These are phyloP conservation scores for Ambrosia artemisiifolia DNA, from an alignment of 129 eudicot genomes.

Conservation along the genomic window DNA sequence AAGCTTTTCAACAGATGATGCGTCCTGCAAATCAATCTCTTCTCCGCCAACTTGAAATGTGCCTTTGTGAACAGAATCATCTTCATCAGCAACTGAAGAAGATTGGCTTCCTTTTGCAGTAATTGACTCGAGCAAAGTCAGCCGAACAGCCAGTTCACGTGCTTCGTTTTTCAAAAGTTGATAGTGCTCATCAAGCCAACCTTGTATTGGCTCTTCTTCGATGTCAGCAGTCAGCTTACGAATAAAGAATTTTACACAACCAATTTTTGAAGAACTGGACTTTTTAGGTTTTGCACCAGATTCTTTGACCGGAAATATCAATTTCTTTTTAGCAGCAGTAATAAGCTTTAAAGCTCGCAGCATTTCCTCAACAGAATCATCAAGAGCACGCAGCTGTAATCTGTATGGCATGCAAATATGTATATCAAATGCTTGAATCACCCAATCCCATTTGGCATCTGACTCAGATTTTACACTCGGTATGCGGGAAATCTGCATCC, in stretches of 20 bases:
- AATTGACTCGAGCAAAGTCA: slow-evolving; percentile 62
- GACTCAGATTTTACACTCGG: slow-evolving; percentile 57
- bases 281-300: slow-evolving; percentile 60
- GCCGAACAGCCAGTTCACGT: slow-evolving; percentile 84
- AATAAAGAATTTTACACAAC: slow-evolving; percentile 65
- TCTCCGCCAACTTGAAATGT: slow-evolving; percentile 48
- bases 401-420: slow-evolving; percentile 93
- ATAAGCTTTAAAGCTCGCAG: slow-evolving; percentile 86
- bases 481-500: slow-evolving; percentile 93
- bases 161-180: slow-evolving; percentile 85
- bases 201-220: slow-evolving; percentile 96
- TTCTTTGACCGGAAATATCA: slow-evolving; percentile 57
- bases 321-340: slow-evolving; percentile 63
- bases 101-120: slow-evolving; percentile 45
- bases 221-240: slow-evolving; percentile 87
- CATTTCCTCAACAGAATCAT: slow-evolving; percentile 93
- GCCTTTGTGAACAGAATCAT: slow-evolving; percentile 41
- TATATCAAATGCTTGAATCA: slow-evolving; percentile 92
- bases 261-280: slow-evolving; percentile 59
- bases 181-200: slow-evolving; percentile 98
- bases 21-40: slow-evolving; percentile 59
- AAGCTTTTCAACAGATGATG: slow-evolving; percentile 56
- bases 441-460: slow-evolving; percentile 83
- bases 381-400: slow-evolving; percentile 91
- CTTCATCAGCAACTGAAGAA: slow-evolving; percentile 44